Evolutionary conservation across 2,329 filamentous ascomycete genomes (phyloP).

Genomic region (Colletotrichum sp.): DNA sequence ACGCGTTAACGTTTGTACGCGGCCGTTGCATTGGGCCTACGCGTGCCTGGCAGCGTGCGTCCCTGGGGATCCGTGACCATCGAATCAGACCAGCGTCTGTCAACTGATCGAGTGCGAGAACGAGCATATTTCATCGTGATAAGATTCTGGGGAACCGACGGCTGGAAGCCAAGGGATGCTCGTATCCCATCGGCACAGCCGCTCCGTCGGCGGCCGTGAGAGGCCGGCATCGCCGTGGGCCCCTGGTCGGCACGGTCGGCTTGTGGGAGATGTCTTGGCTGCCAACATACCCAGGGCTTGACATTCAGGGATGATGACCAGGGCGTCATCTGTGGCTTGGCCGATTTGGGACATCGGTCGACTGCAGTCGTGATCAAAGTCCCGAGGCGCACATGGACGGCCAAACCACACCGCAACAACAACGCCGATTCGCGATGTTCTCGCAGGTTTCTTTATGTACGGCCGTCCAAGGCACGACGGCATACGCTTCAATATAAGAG

Average conservation of each 20-base stretch:
- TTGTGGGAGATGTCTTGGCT: conserved; percentile 12
- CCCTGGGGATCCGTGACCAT: neutral
- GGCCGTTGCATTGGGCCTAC: neutral
- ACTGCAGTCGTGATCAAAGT: neutral
- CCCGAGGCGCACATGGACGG: neutral
- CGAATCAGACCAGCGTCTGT: neutral
- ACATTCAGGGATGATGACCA: neutral
- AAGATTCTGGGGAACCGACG: conserved; percentile 8
- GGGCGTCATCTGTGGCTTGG: neutral
- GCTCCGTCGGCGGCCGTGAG: neutral
- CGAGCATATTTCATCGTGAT: neutral
- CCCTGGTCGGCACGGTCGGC: conserved; percentile 9
- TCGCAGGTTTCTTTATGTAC: neutral
- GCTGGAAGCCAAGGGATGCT: conserved; percentile 8
- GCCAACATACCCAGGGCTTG: neutral
- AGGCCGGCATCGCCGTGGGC: neutral
- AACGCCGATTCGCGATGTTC: neutral
- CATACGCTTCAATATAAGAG: neutral
- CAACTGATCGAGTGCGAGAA: neutral
- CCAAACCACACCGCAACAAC: neutral
- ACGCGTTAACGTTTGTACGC: neutral
- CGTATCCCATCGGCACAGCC: conserved; percentile 3
- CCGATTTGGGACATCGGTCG: neutral
- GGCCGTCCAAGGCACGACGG: neutral
- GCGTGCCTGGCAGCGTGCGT: neutral